Percentiles rank a stretch among this genome's conserved stretches.
Conservation (phyloP, 2,329 filamentous ascomycete genomes). For the Pseudogymnoascus sp. region DNA sequence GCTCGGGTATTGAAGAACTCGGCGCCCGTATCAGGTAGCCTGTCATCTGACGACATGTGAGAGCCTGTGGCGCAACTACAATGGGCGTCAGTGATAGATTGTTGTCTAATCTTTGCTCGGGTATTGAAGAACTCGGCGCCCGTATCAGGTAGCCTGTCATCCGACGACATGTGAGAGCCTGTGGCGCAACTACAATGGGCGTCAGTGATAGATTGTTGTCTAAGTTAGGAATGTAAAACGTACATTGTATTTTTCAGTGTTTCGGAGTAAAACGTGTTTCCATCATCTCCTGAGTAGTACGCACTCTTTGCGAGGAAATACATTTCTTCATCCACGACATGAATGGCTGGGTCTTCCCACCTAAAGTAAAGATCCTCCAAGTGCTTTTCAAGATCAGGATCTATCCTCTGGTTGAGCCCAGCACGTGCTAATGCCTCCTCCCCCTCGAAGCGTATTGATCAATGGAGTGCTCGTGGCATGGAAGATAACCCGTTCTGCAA, state of each 20-base stretch:
- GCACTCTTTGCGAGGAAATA: constrained; percentile 8
- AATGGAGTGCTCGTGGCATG: background rate
- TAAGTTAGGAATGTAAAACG: background rate
- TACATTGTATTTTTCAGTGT: constrained; percentile 13
- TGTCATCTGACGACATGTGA: background rate
- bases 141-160: constrained; percentile 12
- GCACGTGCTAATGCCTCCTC: constrained; percentile 9
- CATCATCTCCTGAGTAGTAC: background rate
- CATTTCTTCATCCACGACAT: constrained; percentile 13
- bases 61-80: background rate
- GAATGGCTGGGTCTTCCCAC: constrained; percentile 12
- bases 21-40: constrained; percentile 19
- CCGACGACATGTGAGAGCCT: background rate
- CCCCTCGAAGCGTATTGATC: constrained; percentile 10
- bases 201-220: background rate
- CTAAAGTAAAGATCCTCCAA: constrained; percentile 12
- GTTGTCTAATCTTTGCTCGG: constrained; percentile 24
- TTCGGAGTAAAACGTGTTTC: constrained; percentile 11
- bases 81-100: background rate
- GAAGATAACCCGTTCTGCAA: constrained; percentile 10
- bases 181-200: background rate
- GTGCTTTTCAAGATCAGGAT: constrained; percentile 9
- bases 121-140: constrained; percentile 34
- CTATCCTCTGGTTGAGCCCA: constrained; percentile 5
- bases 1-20: constrained; percentile 36